Evolutionary conservation across 495 filamentous ascomycete genomes (phyloP), one percentile per base, ranked within the genome.

Genomic region (Sphaerosporella brunnea): DNA sequence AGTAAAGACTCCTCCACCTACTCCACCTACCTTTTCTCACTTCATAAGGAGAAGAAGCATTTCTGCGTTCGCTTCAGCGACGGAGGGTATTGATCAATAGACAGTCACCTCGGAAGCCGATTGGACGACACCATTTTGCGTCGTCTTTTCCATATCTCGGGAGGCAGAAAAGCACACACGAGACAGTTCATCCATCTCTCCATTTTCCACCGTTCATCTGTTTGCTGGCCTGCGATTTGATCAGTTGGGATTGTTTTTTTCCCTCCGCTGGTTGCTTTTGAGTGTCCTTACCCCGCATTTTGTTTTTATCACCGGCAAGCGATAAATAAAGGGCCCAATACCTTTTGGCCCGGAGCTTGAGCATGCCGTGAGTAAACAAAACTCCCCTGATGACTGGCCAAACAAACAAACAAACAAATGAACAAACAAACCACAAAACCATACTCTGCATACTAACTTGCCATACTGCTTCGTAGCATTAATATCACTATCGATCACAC

Each of bases 401-500:
- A 5, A 39, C 5, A 5, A 5, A 7, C 13, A 16, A 15, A 5
- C n/a, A 5, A 16, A 39, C 36, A 7, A n/a, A n/a, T n/a, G n/a
- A n/a, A n/a, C 19, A 32, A 32, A 5, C 28, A 5, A 16, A 39
- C 19, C 36, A 16, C 36, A 5, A 5, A 16, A 15, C n/a, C 19
- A 9, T 34, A n/a, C n/a, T 8, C 9, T n/a, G n/a, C 24, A 21
- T 9, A 8, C 21, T 4, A 43, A 43, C 8, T 5, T 43, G 20
- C 20, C 20, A 21, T 11, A 16, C 4, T 28, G 4, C 7, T 43
- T 11, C 20, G 30, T 35, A 61, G 58, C 45, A 56, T 61, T 32
- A 61, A 61, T 38, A 61, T 61, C 39, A 60, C 53, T 20, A 61
- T 61, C 37, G 58, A 61, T 42, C 58, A 61, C 36, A 61, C 53